A percentile compares a stretch with the other conserved stretches of the same genome.
Conservation (phyloP, 2,329 filamentous ascomycete genomes). For the Ceratocystis papillata region DNA sequence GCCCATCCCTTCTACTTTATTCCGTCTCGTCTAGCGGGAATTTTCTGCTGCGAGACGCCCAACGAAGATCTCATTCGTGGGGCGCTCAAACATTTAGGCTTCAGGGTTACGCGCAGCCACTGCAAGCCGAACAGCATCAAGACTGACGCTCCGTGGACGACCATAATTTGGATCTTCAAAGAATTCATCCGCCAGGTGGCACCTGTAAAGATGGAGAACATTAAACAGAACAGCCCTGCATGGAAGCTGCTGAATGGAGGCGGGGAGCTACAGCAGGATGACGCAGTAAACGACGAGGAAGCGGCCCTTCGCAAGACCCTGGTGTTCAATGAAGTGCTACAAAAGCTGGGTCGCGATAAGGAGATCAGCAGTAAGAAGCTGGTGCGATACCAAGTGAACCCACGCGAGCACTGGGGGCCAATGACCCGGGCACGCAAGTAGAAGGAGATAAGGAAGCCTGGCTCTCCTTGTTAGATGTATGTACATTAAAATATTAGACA, state of each 20-base stretch:
- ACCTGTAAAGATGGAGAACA: conserved; percentile 61
- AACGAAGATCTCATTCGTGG: conserved; percentile 70
- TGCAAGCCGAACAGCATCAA: conserved; percentile 83
- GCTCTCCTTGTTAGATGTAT: conserved; percentile 26
- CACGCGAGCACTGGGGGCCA: conserved; percentile 87
- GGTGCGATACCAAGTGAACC: conserved; percentile 82
- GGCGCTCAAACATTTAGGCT: conserved; percentile 70
- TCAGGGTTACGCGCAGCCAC: conserved; percentile 74
- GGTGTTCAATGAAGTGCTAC: conserved; percentile 67
- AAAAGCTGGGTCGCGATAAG: conserved; percentile 51
- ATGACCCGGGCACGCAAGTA: conserved; percentile 44
- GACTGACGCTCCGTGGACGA: conserved; percentile 81
- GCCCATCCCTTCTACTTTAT: conserved; percentile 78
- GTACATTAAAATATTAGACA: not conserved
- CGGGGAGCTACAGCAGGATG: conserved; percentile 24
- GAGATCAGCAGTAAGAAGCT: conserved; percentile 57
- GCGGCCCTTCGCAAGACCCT: conserved; percentile 46
- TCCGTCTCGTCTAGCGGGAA: conserved; percentile 61
- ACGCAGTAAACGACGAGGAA: conserved; percentile 26
- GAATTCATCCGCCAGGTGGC: conserved; percentile 78
- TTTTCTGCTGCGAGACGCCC: conserved; percentile 69
- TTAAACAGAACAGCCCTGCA: conserved; percentile 60
- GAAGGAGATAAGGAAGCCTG: conserved; percentile 31
- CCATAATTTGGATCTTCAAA: conserved; percentile 85
- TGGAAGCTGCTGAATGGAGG: conserved; percentile 50